Percentiles rank a stretch among this genome's conserved stretches.
Evolutionary conservation across 805 yeast genomes (phyloP).

Genomic region (Ogataea henricii): DNA sequence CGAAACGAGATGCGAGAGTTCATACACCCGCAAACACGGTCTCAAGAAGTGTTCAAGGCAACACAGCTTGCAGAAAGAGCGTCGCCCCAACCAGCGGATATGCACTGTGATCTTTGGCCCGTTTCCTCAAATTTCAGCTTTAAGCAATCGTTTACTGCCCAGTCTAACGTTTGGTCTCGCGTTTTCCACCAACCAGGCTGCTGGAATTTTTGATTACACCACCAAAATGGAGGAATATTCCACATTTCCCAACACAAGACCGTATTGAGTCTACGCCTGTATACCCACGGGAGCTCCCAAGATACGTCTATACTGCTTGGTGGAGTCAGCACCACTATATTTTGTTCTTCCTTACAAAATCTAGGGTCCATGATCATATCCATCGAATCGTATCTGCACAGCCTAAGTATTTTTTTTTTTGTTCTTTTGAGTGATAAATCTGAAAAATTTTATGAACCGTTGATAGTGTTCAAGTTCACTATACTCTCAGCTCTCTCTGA

Average conservation of each 20-base stretch:
- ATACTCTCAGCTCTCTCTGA: neutral
- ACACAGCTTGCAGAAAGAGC: too few relatives aligned
- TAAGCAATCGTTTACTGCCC: too few relatives aligned
- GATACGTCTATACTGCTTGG: too few relatives aligned
- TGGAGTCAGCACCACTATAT: too few relatives aligned
- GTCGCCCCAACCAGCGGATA: too few relatives aligned
- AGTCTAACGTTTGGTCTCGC: neutral
- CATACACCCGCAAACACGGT: too few relatives aligned
- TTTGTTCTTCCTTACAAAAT: neutral
- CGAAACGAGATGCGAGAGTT: slow-evolving; percentile 5
- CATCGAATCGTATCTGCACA: neutral
- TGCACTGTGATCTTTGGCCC: too few relatives aligned
- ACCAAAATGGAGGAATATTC: neutral
- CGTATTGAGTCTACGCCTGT: neutral
- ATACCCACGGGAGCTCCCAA: too few relatives aligned
- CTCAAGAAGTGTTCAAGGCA: too few relatives aligned
- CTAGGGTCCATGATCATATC: neutral
- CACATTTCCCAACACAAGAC: neutral
- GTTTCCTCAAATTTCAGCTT: too few relatives aligned
- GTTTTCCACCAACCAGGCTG: neutral
- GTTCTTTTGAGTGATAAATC: too few relatives aligned
- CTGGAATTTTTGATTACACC: neutral
- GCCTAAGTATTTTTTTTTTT: neutral
- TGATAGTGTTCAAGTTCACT: neutral
- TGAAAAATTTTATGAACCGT: neutral